phyloP scores from a whole-genome alignment of 345 rosid genomes.

The Melastoma malabathricum region DNA sequence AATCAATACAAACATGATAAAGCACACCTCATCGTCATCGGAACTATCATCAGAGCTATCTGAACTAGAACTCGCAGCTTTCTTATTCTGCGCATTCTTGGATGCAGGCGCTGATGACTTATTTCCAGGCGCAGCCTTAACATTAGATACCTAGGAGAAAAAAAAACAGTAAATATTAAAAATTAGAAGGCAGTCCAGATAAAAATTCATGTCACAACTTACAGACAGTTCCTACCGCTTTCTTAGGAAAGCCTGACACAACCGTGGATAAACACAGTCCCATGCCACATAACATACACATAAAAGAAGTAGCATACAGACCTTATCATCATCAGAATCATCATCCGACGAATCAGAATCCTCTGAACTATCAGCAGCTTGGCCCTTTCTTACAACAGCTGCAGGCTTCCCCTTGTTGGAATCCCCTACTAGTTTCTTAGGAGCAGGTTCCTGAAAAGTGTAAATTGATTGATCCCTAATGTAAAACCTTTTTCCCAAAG shows the following conservation, averaged over 20 bases:
- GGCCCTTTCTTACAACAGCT: constrained; percentile 17
- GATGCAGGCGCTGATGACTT: too few species aligned
- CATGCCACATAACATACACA: too few species aligned
- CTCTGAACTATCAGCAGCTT: constrained; percentile 29
- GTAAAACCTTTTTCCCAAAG: background rate
- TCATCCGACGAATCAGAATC: constrained; percentile 14
- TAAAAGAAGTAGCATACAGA: constrained; percentile 1
- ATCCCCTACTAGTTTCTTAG: constrained; percentile 19
- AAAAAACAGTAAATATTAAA: too few species aligned
- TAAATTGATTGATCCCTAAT: background rate
- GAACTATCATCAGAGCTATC: constrained; percentile 20
- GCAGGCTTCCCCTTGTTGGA: constrained; percentile 28
- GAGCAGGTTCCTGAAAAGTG: constrained; percentile 23
- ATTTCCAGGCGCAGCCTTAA: too few species aligned
- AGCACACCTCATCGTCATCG: constrained; percentile 10
- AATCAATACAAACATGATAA: background rate
- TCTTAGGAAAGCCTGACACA: too few species aligned
- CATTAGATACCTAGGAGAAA: too few species aligned
- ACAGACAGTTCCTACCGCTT: too few species aligned
- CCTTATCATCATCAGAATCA: constrained; percentile 32
- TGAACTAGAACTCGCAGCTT: constrained; percentile 10
- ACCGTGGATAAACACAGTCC: too few species aligned
- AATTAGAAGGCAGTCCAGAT: too few species aligned
- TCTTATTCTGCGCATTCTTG: constrained; percentile 8
- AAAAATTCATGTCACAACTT: too few species aligned